phyloP scores from a whole-genome alignment of 106 monocot species.

The Acorus calamus region DNA sequence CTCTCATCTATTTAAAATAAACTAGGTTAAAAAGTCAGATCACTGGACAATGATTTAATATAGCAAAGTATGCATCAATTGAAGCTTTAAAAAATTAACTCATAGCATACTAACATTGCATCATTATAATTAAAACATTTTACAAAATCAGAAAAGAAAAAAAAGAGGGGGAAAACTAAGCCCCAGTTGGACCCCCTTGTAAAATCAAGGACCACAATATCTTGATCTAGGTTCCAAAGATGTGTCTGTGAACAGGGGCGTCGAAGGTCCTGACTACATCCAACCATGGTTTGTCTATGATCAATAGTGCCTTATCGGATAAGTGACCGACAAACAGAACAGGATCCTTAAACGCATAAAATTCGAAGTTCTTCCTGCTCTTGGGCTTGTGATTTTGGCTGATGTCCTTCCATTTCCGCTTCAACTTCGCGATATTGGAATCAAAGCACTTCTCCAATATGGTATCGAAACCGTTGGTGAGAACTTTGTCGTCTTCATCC shows the following conservation, averaged over 20 bases:
- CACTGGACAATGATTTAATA: too few species aligned
- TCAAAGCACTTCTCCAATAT: constrained; percentile 9
- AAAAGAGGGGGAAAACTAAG: too few species aligned
- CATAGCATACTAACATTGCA: too few species aligned
- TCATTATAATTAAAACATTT: too few species aligned
- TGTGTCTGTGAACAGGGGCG: constrained; percentile 88
- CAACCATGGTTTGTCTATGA: constrained; percentile 80
- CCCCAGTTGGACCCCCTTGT: too few species aligned
- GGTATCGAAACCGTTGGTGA: constrained; percentile 21
- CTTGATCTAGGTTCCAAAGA: constrained; percentile 52
- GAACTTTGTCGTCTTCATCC: constrained; percentile 29
- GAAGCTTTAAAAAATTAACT: too few species aligned
- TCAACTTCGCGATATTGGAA: constrained; percentile 17
- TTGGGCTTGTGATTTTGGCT: constrained; percentile 9
- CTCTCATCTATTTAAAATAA: too few species aligned
- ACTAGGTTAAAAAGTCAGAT: too few species aligned
- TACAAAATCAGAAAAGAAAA: too few species aligned
- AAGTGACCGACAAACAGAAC: constrained; percentile 68
- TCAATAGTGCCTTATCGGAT: constrained; percentile 53
- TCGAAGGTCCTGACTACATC: constrained; percentile 57
- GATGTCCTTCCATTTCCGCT: constrained; percentile 37
- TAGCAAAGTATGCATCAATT: too few species aligned
- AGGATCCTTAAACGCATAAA: constrained; percentile 53
- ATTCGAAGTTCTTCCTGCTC: constrained; percentile 56
- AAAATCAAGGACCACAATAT: too few species aligned